Evolutionary conservation across 805 yeast species (phyloP), one percentile per base, ranked within the genome.

Genomic region (Pichia membranifaciens): DNA sequence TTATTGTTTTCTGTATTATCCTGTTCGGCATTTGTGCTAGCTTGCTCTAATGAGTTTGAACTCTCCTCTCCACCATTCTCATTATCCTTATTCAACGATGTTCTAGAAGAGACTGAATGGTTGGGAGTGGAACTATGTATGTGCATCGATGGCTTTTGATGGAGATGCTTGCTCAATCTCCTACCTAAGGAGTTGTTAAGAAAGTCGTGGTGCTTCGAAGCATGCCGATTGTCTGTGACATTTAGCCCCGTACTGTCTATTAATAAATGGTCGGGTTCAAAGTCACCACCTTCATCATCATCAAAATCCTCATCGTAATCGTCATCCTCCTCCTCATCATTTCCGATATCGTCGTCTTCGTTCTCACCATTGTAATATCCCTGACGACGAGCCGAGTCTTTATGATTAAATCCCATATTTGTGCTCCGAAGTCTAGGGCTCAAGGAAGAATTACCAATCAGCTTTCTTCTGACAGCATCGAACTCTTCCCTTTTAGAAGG

Each of bases 381-480:
- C 13, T 28, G 29, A 10, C 29, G 29, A 25, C 29, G 29, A 25
- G 29, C 7, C 7, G 29, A 10, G 29, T 25, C 29, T n/a, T n/a
- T n/a, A n/a, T n/a, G n/a, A n/a, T n/a, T n/a, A n/a, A n/a, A n/a
- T n/a, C n/a, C n/a, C n/a, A n/a, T n/a, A n/a, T 25, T 10, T 25
- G 29, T 10, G 29, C 29, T 25, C 10, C 29, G 7, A 7, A 8
- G 29, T 10, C 29, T 10, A 10, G 29, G 29, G 29, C 10, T 25
- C 29, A 25, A 10, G 7, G 7, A 8, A 10, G 29, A 25, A 25
- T 10, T 29, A 21, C 52, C 52, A 5, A 46, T 34, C 15, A 51
- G 29, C 13, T 51, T 51, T 23, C 39, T 43, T 29, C 49, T 49
- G 2, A 49, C 52, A 16, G 47, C 38, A 15, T 35, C 29, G 13